phyloP scores from a whole-genome alignment of 768 basidiomycete genomes.

The Rhizopogon sp. region DNA sequence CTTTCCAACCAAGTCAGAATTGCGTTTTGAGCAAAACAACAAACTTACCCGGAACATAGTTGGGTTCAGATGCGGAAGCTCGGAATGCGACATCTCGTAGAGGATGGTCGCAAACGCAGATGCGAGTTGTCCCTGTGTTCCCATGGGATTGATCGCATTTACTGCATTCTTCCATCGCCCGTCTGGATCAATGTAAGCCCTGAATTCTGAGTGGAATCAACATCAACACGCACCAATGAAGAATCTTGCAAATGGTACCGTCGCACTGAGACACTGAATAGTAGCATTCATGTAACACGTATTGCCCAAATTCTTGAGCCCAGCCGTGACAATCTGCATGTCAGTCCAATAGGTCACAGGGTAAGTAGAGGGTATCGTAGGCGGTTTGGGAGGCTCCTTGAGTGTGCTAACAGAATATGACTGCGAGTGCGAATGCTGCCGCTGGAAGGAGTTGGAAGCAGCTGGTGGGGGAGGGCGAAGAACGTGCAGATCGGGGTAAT shows the following conservation, averaged over 20 bases:
- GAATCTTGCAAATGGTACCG: slow-evolving; percentile 88
- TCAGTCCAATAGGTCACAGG: slow-evolving; percentile 84
- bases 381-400: slow-evolving; percentile 46
- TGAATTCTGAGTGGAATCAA: not conserved
- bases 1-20: slow-evolving; percentile 24
- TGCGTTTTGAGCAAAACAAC: slow-evolving; percentile 14
- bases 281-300: slow-evolving; percentile 99
- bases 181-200: slow-evolving; percentile 36
- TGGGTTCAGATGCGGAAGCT: slow-evolving; percentile 79
- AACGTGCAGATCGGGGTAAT: slow-evolving; percentile 76
- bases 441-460: slow-evolving; percentile 62
- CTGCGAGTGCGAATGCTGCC: slow-evolving; percentile 58
- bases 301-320: slow-evolving; percentile 92
- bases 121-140: slow-evolving; percentile 81
- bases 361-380: slow-evolving; percentile 70
- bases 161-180: slow-evolving; percentile 78
- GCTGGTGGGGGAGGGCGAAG: slow-evolving; percentile 78
- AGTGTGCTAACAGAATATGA: slow-evolving; percentile 27
- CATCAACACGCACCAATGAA: slow-evolving; percentile 66
- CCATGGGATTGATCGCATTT: slow-evolving; percentile 81
- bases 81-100: slow-evolving; percentile 83
- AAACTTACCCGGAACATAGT: slow-evolving; percentile 73
- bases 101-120: slow-evolving; percentile 79
- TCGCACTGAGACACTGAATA: slow-evolving; percentile 93
- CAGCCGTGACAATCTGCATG: slow-evolving; percentile 71